Evolutionary conservation across 305 asterid species (phyloP), one percentile per base, ranked within the genome.

Genomic region (Euphrasia arctica): DNA sequence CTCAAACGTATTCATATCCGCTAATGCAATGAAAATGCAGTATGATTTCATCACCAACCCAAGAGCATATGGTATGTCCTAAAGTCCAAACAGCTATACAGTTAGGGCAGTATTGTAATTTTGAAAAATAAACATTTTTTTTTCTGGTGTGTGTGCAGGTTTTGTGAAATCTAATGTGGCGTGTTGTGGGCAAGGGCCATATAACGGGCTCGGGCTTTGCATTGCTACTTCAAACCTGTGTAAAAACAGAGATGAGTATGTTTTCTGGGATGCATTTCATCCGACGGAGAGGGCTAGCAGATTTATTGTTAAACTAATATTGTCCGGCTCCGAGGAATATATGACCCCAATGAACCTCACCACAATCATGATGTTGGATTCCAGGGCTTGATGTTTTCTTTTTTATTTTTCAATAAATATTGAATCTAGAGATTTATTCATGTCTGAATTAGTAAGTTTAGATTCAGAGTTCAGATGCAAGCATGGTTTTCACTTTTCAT

Each of bases 101-200:
- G 8, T 36, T 8, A 6, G 43, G 43, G 43, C 43, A 39, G 43
- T 39, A 39, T 39, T 39, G 43, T 39, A 39, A 39, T 39, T 39
- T 8, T 39, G 43, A 39, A 39, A 39, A 39, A 39, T 39, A 39
- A 39, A 39, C 43, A 39, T 0, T 39, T 39, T 36, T 39, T 39
- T 39, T 7, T 5, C 9, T 7, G 8, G 10, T 39, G 43, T 2
- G 22, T 22, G 36, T 1, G 18, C 58, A 54, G 89, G 89, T 47
- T 86, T 86, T 68, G 47, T 66, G 11, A 77, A 87, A 8, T 84
- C 89, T n/a, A 80, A 79, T 69, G 70, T 62, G 43, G 95, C 95
- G 9, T 86, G 95, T 6, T 86, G 95, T 54, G 91, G 95, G 63
- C 91, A 86, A 67, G 95, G 95, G 1, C 82, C 91, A 0, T 84